phyloP scores from a whole-genome alignment of 2,329 filamentous ascomycete species.

The Talaromyces sp. region DNA sequence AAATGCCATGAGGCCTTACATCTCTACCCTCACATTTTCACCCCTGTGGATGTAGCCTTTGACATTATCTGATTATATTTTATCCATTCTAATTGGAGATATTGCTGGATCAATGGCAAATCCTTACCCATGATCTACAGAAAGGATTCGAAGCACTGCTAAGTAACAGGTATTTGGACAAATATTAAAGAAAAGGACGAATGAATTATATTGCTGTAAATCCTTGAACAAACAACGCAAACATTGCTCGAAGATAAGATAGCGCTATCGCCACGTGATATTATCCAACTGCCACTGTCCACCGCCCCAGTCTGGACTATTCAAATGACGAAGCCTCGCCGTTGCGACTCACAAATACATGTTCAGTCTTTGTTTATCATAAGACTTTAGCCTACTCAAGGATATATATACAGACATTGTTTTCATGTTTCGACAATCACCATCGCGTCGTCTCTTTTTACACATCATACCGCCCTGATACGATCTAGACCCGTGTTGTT shows the following conservation, averaged over 20 bases:
- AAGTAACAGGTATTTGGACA: neutral
- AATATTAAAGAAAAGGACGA: too few relatives aligned
- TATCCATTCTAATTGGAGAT: slow-evolving; percentile 24
- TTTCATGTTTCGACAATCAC: slow-evolving; percentile 14
- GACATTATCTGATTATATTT: slow-evolving; percentile 13
- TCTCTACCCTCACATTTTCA: neutral
- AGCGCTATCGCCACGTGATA: neutral
- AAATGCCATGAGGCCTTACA: neutral
- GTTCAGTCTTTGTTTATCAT: neutral
- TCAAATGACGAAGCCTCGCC: neutral
- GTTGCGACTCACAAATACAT: neutral
- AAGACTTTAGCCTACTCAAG: neutral
- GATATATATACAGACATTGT: neutral
- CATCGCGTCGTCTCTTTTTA: neutral
- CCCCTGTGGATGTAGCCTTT: neutral
- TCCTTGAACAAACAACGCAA: neutral
- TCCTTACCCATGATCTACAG: slow-evolving; percentile 40
- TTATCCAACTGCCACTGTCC: neutral
- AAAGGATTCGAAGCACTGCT: neutral
- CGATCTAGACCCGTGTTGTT: neutral
- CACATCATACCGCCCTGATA: slow-evolving; percentile 14
- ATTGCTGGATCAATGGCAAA: slow-evolving; percentile 43
- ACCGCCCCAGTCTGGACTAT: neutral
- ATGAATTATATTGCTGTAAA: neutral
- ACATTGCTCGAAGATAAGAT: neutral